Percentiles rank a stretch among this genome's conserved stretches.
Conservation (phyloP, 352 stramenopile species). For the Pythium dissimile region DNA sequence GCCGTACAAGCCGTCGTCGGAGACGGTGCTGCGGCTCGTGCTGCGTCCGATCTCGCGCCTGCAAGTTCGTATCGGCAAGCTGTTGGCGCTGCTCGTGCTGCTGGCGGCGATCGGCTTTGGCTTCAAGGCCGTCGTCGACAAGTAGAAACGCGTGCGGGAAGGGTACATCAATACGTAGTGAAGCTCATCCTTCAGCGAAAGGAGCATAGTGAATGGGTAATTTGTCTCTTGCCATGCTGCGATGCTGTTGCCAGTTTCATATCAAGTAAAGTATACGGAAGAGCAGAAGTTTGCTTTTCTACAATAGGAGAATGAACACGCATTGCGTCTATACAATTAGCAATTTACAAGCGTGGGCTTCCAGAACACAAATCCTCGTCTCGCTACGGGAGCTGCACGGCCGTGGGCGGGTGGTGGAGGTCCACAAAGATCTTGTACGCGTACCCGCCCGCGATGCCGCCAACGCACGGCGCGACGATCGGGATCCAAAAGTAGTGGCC, state of each 20-base stretch:
- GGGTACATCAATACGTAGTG: background rate
- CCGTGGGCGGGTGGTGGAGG: conserved; percentile 52
- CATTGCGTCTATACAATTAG: no score
- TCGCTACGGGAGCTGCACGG: no score
- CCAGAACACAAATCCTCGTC: no score
- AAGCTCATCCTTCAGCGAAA: no score
- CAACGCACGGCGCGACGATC: conserved; percentile 39
- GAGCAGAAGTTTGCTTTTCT: no score
- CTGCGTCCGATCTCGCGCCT: conserved; percentile 47
- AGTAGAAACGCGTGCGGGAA: no score
- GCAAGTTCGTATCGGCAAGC: conserved; percentile 35
- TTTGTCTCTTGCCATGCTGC: no score
- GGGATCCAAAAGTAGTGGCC: conserved; percentile 58
- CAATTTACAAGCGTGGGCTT: no score
- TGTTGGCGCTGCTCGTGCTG: conserved; percentile 5
- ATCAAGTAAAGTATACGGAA: no score
- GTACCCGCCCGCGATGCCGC: conserved; percentile 32
- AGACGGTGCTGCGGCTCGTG: conserved; percentile 33
- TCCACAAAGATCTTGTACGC: conserved; percentile 42
- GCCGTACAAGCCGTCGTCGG: conserved; percentile 39
- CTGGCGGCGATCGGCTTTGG: conserved; percentile 13
- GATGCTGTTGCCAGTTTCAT: no score
- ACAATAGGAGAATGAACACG: no score
- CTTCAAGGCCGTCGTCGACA: conserved; percentile 5
- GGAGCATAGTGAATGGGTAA: no score